Conservation (phyloP, 2,329 filamentous ascomycete genomes). For the Dryadomyces quercus-mongolicae region DNA sequence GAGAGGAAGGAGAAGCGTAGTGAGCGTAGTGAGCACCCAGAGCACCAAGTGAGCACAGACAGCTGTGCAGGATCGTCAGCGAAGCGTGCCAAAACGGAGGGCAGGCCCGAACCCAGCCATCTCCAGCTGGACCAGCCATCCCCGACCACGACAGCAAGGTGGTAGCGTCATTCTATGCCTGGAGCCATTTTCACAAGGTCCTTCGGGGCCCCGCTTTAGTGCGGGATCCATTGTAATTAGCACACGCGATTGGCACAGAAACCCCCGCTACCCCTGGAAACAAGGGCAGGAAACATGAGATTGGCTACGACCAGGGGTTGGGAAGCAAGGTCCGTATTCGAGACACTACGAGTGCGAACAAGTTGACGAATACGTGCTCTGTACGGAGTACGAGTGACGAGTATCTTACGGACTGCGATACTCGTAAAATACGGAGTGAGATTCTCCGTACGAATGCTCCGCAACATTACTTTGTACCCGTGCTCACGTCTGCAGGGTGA, state of each 20-base stretch:
- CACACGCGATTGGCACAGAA: not conserved
- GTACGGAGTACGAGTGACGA: no score
- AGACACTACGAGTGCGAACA: not conserved
- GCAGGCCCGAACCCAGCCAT: not conserved
- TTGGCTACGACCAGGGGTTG: constrained; percentile 1
- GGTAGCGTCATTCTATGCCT: not conserved
- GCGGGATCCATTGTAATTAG: not conserved
- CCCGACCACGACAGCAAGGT: not conserved
- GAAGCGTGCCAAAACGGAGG: not conserved
- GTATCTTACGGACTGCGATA: no score
- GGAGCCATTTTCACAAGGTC: not conserved
- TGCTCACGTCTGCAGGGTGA: no score
- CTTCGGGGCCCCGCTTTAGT: not conserved
- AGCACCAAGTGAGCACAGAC: no score
- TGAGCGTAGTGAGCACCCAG: no score
- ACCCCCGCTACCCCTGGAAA: not conserved
- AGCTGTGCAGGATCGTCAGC: not conserved
- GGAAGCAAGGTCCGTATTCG: not conserved
- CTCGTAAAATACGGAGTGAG: no score
- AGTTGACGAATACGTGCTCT: not conserved
- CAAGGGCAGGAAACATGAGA: not conserved
- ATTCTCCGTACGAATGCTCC: no score
- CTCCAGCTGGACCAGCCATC: constrained; percentile 1
- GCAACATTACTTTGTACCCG: no score
- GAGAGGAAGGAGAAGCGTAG: no score